Evolutionary conservation across 768 basidiomycete species (phyloP).

Genomic region (Lentinus tigrinus): DNA sequence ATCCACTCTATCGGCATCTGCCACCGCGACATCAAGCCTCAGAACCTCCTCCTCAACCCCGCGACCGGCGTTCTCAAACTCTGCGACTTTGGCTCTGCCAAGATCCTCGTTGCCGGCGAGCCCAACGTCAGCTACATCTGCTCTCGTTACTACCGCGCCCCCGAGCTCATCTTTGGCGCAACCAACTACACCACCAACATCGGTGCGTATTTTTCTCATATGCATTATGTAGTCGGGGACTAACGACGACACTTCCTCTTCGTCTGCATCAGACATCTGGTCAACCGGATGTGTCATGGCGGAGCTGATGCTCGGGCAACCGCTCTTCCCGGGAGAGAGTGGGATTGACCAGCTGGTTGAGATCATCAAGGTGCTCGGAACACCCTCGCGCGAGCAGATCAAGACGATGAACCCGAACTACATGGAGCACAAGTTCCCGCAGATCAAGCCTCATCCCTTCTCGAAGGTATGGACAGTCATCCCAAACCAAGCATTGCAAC

Average conservation of each 20-base stretch:
- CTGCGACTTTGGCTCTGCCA: slow-evolving; percentile 98
- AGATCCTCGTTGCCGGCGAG: slow-evolving; percentile 96
- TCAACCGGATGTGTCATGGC: slow-evolving; percentile 99
- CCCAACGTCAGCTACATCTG: slow-evolving; percentile 99
- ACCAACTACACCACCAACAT: slow-evolving; percentile 99
- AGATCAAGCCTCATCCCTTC: slow-evolving; percentile 99
- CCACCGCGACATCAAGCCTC: slow-evolving; percentile 99
- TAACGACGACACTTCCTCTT: background rate
- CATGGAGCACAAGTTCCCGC: slow-evolving; percentile 99
- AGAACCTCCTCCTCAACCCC: slow-evolving; percentile 96
- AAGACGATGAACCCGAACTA: slow-evolving; percentile 99
- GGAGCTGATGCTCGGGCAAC: slow-evolving; percentile 98
- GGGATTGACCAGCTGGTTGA: slow-evolving; percentile 99
- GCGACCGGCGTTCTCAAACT: slow-evolving; percentile 95
- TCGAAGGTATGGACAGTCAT: slow-evolving; percentile 62
- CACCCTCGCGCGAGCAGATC: slow-evolving; percentile 98
- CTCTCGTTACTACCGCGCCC: slow-evolving; percentile 98
- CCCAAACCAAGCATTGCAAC: background rate
- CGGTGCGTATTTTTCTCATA: slow-evolving; percentile 50
- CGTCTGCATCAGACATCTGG: slow-evolving; percentile 78
- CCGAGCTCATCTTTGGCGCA: slow-evolving; percentile 98
- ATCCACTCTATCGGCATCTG: slow-evolving; percentile 99
- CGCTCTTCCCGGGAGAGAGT: slow-evolving; percentile 97
- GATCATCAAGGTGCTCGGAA: slow-evolving; percentile 99
- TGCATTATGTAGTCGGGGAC: background rate